Evolutionary conservation across 2,329 filamentous ascomycete genomes (phyloP).

Genomic region (Sphaerostilbella broomeana): DNA sequence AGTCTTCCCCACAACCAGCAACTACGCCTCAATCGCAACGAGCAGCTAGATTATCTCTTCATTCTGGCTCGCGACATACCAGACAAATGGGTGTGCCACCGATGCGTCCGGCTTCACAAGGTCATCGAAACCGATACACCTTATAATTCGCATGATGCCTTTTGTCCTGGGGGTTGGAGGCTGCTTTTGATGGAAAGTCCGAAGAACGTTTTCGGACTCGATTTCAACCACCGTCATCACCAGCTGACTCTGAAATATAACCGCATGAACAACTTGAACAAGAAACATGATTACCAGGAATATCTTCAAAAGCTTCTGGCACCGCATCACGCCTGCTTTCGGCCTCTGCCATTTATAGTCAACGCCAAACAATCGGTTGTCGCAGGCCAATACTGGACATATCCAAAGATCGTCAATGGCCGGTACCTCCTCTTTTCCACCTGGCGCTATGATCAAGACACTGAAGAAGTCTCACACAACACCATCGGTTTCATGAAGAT

Average conservation of each 20-base stretch:
- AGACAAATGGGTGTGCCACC: slow-evolving; percentile 13
- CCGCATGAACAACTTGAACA: not conserved
- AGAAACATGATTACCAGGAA: not conserved
- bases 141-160: not conserved
- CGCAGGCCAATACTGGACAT: not conserved
- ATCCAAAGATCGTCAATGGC: not conserved
- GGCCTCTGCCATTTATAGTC: too few species aligned
- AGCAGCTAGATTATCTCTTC: slow-evolving; percentile 7
- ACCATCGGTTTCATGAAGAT: not conserved
- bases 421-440: not conserved
- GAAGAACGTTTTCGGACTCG: not conserved
- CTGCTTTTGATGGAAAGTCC: not conserved
- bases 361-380: not conserved
- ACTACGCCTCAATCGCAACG: too few species aligned
- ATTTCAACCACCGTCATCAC: slow-evolving; percentile 4
- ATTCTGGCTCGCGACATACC: slow-evolving; percentile 9
- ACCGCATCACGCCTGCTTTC: not conserved
- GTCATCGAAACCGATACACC: not conserved
- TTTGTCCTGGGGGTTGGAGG: not conserved
- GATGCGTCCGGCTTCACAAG: slow-evolving; percentile 8
- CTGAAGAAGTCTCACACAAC: not conserved
- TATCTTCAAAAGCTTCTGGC: slow-evolving; percentile 1
- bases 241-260: slow-evolving; percentile 15
- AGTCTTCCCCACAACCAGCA: too few species aligned
- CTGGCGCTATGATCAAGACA: not conserved